Conservation (phyloP, 2,329 filamentous ascomycete genomes). For the Lachnellula occidentalis region DNA sequence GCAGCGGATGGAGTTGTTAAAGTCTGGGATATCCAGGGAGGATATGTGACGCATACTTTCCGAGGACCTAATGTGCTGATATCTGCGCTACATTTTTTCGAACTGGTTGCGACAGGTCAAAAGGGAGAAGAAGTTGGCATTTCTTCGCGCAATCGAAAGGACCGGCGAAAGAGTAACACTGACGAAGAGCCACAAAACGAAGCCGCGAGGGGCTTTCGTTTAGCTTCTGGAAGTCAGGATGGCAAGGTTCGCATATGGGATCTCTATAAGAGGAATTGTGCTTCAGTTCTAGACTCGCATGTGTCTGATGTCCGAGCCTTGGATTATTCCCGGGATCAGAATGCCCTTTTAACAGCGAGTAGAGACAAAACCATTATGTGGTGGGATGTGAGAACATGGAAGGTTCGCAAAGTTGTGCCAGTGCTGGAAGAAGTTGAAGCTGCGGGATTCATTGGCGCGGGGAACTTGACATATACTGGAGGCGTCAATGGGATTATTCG, state of each 20-base stretch:
- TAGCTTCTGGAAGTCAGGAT: conserved; percentile 90
- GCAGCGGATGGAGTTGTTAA: conserved; percentile 92
- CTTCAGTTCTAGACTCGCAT: conserved; percentile 82
- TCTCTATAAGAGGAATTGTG: conserved; percentile 72
- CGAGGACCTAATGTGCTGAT: conserved; percentile 88
- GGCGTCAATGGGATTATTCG: conserved; percentile 79
- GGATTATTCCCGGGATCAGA: conserved; percentile 71
- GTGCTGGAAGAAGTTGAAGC: conserved; percentile 82
- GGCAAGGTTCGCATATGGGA: conserved; percentile 92
- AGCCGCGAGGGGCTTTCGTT: conserved; percentile 58
- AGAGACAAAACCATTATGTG: conserved; percentile 91
- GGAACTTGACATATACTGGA: conserved; percentile 71
- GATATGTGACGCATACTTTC: conserved; percentile 92
- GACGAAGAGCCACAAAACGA: conserved; percentile 42
- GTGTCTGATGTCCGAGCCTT: conserved; percentile 89
- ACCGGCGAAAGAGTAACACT: conserved; percentile 36
- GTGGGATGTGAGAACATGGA: conserved; percentile 87
- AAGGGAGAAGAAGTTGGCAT: conserved; percentile 34
- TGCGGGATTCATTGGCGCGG: conserved; percentile 70
- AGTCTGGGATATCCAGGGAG: conserved; percentile 89
- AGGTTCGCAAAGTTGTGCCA: conserved; percentile 71
- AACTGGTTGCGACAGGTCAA: conserved; percentile 48
- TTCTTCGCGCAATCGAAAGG: conserved; percentile 38
- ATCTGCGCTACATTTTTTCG: conserved; percentile 88
- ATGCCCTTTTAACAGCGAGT: conserved; percentile 75